These are phyloP conservation scores for Piloderma croceum DNA, from an alignment of 768 basidiomycete species.

Conservation along the genomic window DNA sequence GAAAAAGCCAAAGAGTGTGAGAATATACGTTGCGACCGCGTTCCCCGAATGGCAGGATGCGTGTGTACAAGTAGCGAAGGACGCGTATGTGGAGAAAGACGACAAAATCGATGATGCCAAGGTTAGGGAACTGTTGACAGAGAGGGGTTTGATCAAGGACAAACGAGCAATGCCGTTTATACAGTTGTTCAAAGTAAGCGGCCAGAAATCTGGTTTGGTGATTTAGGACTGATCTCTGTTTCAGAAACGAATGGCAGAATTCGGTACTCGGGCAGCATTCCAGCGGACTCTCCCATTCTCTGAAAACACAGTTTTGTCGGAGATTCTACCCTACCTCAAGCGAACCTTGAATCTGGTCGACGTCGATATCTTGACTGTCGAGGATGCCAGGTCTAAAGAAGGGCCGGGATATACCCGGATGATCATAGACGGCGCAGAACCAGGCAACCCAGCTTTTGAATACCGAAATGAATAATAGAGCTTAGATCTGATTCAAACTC, in stretches of 20 bases:
- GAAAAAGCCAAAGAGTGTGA: slow-evolving; percentile 75
- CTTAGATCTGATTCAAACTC: no score
- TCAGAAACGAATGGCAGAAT: slow-evolving; percentile 78
- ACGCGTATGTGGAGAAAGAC: slow-evolving; percentile 50
- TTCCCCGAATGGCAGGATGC: slow-evolving; percentile 95
- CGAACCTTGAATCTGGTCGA: slow-evolving; percentile 66
- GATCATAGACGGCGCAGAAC: slow-evolving; percentile 83
- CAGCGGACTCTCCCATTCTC: slow-evolving; percentile 79
- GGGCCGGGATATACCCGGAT: slow-evolving; percentile 55
- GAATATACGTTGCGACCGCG: slow-evolving; percentile 82
- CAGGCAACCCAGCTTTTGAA: slow-evolving; percentile 80
- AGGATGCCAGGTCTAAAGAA: slow-evolving; percentile 54
- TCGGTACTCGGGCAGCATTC: slow-evolving; percentile 74
- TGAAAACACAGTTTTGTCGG: slow-evolving; percentile 64
- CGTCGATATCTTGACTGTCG: slow-evolving; percentile 64
- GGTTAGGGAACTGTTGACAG: slow-evolving; percentile 60
- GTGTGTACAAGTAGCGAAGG: slow-evolving; percentile 71
- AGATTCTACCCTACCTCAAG: slow-evolving; percentile 76
- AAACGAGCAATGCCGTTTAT: slow-evolving; percentile 95
- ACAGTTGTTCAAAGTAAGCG: slow-evolving; percentile 80
- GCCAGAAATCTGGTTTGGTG: neutral
- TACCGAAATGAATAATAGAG: slow-evolving; percentile 81
- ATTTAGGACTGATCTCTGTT: neutral
- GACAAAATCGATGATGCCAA: slow-evolving; percentile 79
- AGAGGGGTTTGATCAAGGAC: slow-evolving; percentile 85